These are phyloP conservation scores for Psilocybe sp. DNA, from an alignment of 768 basidiomycete species.

Conservation along the genomic window DNA sequence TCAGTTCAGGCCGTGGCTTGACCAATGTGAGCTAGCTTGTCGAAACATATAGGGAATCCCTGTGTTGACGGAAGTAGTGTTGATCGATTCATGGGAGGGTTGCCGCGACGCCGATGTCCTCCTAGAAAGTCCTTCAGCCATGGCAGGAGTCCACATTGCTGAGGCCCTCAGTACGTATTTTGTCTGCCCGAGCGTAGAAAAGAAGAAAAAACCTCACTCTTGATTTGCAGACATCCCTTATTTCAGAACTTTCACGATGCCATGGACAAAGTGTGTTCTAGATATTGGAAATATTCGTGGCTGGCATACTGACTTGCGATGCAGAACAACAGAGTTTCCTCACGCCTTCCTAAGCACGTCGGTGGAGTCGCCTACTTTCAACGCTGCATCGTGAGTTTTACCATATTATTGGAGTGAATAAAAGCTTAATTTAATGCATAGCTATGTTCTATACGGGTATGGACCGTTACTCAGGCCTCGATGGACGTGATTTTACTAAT, in stretches of 20 bases:
- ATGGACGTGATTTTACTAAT: background rate
- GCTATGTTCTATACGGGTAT: constrained; percentile 60
- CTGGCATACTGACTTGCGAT: constrained; percentile 1
- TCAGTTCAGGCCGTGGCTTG: constrained; percentile 64
- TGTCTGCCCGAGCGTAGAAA: background rate
- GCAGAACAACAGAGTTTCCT: constrained; percentile 56
- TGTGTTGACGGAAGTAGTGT: constrained; percentile 31
- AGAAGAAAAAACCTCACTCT: background rate
- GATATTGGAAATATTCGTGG: background rate
- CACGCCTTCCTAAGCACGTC: constrained; percentile 64
- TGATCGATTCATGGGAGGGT: constrained; percentile 58
- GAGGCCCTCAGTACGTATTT: constrained; percentile 51
- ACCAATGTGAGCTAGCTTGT: constrained; percentile 42
- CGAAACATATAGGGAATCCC: constrained; percentile 13
- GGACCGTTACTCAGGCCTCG: constrained; percentile 6
- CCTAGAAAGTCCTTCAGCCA: constrained; percentile 64
- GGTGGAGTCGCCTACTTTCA: constrained; percentile 61
- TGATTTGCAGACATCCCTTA: constrained; percentile 50
- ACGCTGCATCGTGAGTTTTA: constrained; percentile 48
- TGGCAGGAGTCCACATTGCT: constrained; percentile 72
- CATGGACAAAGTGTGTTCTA: constrained; percentile 47
- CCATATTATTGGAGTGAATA: background rate
- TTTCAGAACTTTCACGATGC: constrained; percentile 64
- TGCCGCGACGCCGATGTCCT: constrained; percentile 66
- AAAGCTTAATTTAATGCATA: constrained; percentile 12